Evolutionary conservation across 2,329 filamentous ascomycete genomes (phyloP), one percentile per base, ranked within the genome.

Genomic region (Sclerotinia sclerotiorum): DNA sequence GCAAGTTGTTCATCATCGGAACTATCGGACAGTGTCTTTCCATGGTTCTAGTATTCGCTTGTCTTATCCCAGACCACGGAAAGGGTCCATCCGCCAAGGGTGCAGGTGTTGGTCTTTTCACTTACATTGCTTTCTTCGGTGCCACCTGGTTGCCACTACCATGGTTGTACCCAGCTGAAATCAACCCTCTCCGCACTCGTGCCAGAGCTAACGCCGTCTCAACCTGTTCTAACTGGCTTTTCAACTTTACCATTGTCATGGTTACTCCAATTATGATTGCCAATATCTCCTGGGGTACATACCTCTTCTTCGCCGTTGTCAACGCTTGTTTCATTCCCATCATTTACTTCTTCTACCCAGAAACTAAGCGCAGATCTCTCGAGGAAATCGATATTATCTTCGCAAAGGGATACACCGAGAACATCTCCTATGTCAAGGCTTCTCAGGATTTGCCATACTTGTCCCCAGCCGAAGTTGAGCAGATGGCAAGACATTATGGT

Each of bases 321-420:
- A 80, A 80, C 68, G 77, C 78, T 17, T 76, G 71, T 56, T 80
- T 80, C 71, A 70, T 80, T 17, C 78, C 79, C 0, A 71, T 80
- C 61, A 79, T 80, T 70, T 80, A 78, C 73, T 74, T 79, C 70
- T 76, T 77, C 61, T 79, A 76, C 66, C 84, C 84, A 0, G 85
- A 87, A 74, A 86, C 85, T 4, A 80, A 82, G 73, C 75, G 77
- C 71, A 83, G 85, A 10, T 85, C 82, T 19, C 81, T 91, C 44
- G 89, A 91, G 77, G 89, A 91, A 76, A 87, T 92, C 78, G 89
- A 92, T 74, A 82, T 85, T 68, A 88, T 91, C 72, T 89, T 90
- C 81, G 78, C 83, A 75, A 88, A 88, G 79, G 85, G 85, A 15
- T 82, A 81, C 72, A 76, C 81, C 42, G 87, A 89, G 77, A 84